A percentile compares a stretch with the other conserved stretches of the same genome.
These are phyloP conservation scores for Cnidoscolus chayamansa DNA, from an alignment of 441 rosid genomes.

Conservation along the genomic window DNA sequence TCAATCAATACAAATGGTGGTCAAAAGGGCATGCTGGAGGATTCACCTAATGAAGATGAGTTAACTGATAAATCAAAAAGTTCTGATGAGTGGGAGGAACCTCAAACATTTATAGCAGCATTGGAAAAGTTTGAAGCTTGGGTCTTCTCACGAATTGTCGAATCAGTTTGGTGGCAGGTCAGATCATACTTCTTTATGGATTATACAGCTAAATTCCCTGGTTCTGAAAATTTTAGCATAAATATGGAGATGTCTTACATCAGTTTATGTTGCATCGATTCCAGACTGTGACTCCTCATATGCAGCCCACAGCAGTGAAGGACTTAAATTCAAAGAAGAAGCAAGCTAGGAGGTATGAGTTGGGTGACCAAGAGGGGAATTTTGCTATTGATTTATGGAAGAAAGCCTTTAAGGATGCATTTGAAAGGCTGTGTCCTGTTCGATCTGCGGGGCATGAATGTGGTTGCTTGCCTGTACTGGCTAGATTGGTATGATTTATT, in stretches of 20 bases:
- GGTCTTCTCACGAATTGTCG: conserved; percentile 82
- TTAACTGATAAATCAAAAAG: conserved; percentile 17
- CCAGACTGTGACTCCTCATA: conserved; percentile 85
- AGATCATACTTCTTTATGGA: conserved; percentile 13
- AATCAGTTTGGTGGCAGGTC: conserved; percentile 99
- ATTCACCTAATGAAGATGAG: conserved; percentile 19
- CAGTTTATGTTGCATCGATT: conserved; percentile 18
- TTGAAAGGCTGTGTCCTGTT: conserved; percentile 82
- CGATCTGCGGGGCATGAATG: conserved; percentile 87
- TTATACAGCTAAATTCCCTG: background rate
- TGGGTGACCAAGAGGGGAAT: conserved; percentile 55
- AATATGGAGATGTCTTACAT: conserved; percentile 13
- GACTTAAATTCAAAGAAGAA: conserved; percentile 49
- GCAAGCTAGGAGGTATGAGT: conserved; percentile 38
- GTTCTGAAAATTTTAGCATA: background rate
- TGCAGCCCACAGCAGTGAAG: conserved; percentile 65
- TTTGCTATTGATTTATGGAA: conserved; percentile 88
- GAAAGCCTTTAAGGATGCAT: conserved; percentile 80
- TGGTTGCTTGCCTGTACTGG: conserved; percentile 79
- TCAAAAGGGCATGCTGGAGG: conserved; percentile 24
- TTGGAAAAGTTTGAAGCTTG: conserved; percentile 84
- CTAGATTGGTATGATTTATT: conserved; percentile 69
- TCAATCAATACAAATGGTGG: conserved; percentile 14
- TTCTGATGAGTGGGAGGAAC: conserved; percentile 69
- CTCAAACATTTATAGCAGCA: conserved; percentile 51